Conservation (phyloP, 108 stramenopile species). For the Pseudonitzschia delicatissima region DNA sequence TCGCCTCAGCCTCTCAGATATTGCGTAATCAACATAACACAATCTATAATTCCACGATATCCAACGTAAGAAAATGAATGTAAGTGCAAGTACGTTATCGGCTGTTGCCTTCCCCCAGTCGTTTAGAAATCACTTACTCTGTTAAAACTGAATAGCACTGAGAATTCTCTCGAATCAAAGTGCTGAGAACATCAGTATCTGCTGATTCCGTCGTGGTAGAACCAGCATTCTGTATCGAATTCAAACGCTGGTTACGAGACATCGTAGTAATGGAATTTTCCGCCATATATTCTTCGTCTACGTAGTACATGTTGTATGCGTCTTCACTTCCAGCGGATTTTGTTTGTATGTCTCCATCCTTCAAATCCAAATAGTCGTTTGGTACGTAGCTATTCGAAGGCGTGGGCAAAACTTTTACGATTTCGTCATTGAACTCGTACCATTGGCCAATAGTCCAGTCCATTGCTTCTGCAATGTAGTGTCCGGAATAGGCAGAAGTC, state of each 20-base stretch:
- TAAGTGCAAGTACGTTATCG: not conserved
- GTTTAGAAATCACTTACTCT: slow-evolving; percentile 30
- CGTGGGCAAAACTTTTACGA: slow-evolving; percentile 49
- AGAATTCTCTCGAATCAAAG: slow-evolving; percentile 26
- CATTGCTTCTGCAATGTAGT: slow-evolving; percentile 83
- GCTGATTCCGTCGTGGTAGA: not conserved
- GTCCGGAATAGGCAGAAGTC: slow-evolving; percentile 77
- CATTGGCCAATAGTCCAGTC: slow-evolving; percentile 83
- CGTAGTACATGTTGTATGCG: slow-evolving; percentile 89
- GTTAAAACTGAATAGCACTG: slow-evolving; percentile 10
- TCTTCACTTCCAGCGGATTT: slow-evolving; percentile 42
- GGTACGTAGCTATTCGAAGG: slow-evolving; percentile 57
- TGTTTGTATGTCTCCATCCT: not conserved
- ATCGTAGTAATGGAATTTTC: slow-evolving; percentile 21
- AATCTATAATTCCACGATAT: slow-evolving; percentile 17
- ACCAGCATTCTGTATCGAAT: slow-evolving; percentile 3
- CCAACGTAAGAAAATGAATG: not conserved
- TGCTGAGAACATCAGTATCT: slow-evolving; percentile 17
- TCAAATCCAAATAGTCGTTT: slow-evolving; percentile 1
- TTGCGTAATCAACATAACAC: slow-evolving; percentile 26
- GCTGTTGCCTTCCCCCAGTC: too few relatives aligned
- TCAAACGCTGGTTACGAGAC: slow-evolving; percentile 16
- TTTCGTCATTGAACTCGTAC: slow-evolving; percentile 87
- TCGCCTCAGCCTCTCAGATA: slow-evolving; percentile 24
- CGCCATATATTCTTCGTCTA: slow-evolving; percentile 61